Base-by-base conservation (phyloP, 2,329 filamentous ascomycete species). In the Leptosphaerulina australis region DNA sequence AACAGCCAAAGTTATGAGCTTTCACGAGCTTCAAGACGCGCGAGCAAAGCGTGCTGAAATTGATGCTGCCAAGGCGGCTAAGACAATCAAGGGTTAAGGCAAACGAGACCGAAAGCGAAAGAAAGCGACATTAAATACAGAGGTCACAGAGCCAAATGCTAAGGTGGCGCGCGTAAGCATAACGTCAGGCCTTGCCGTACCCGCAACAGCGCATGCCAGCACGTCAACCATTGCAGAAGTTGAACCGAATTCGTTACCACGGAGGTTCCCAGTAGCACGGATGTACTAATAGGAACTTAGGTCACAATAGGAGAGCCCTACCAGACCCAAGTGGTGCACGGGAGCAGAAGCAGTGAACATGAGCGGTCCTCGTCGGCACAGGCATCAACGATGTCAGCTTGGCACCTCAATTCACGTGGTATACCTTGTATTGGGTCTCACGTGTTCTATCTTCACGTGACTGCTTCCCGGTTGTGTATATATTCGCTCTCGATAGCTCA, bases 1-100 rank as follows among this genome's bases (percentile, higher is more conserved):
- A n/a, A n/a, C n/a, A n/a, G n/a, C n/a, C n/a, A n/a, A n/a, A n/a
- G n/a, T n/a, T n/a, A n/a, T n/a, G n/a, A n/a, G n/a, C n/a, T n/a
- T n/a, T n/a, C n/a, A n/a, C n/a, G n/a, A n/a, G n/a, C n/a, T n/a
- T n/a, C n/a, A n/a, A n/a, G n/a, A n/a, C n/a, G n/a, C n/a, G n/a
- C n/a, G n/a, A n/a, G n/a, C n/a, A n/a, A n/a, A 21, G 30, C 30
- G 14, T 17, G 30, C 17, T 12, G 38, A 25, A 33, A 25, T 6
- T 15, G 39, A 43, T 15, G 39, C 39, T 10, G 47, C 64, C 50
- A 45, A 43, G 26, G 39, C 39, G 17, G 47, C 64, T 50, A 45
- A 59, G 60, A 41, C 28, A 14, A 14, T 26, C 1, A 7, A 45
- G n/a, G 38, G 35, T 10, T 46, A 52, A 20, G 28, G 49, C 20